A percentile compares a stretch with the other conserved stretches of the same genome.
These are phyloP conservation scores for Penicillium polonicum DNA, from an alignment of 2,329 filamentous ascomycete genomes.

Conservation along the genomic window DNA sequence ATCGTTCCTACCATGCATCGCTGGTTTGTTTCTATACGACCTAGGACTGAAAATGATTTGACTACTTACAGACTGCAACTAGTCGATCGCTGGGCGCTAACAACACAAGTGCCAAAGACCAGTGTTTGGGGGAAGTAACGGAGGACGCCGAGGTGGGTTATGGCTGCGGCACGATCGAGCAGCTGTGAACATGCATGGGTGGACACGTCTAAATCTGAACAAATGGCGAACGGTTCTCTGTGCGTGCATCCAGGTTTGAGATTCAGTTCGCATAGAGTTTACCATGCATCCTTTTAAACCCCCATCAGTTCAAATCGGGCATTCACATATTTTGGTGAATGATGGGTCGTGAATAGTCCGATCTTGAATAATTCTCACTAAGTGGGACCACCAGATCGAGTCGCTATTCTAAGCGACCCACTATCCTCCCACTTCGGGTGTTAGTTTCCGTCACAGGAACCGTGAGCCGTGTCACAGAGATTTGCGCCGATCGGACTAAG, in stretches of 20 bases:
- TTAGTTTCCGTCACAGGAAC: not conserved
- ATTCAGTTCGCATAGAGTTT: not conserved
- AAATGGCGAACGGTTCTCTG: not conserved
- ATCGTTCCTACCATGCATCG: not conserved
- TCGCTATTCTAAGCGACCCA: not conserved
- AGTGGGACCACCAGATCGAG: not conserved
- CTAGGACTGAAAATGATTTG: not conserved
- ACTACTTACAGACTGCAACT: not conserved
- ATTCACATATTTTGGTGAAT: not conserved
- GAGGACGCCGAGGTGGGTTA: not conserved
- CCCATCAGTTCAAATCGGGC: not conserved
- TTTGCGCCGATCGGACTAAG: not conserved
- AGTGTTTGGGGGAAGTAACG: not conserved
- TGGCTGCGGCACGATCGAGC: slow-evolving; percentile 1
- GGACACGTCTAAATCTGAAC: slow-evolving; percentile 2
- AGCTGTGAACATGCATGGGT: not conserved
- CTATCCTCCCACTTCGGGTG: not conserved
- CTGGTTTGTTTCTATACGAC: not conserved
- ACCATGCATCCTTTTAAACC: not conserved
- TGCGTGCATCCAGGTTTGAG: not conserved
- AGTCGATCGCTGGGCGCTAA: not conserved
- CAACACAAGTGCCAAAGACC: not conserved
- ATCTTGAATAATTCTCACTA: not conserved
- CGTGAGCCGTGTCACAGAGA: not conserved
- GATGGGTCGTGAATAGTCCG: not conserved